Percentiles rank a stretch among this genome's conserved stretches.
Evolutionary conservation across 108 stramenopile genomes (phyloP).

Genomic region (Cylindrotheca fusiformis): DNA sequence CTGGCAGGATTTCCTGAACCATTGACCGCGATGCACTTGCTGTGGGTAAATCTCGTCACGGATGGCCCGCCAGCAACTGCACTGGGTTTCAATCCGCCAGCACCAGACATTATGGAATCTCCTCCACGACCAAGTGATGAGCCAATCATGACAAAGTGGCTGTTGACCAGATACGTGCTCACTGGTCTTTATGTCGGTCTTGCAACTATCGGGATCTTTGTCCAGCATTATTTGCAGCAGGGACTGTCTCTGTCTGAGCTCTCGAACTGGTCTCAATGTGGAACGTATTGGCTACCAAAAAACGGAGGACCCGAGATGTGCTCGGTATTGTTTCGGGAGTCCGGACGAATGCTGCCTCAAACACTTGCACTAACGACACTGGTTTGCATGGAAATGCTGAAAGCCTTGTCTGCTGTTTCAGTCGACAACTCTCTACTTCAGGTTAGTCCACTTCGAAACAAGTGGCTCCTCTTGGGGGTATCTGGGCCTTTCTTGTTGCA

Average conservation of each 20-base stretch:
- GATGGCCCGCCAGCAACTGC: constrained; percentile 98
- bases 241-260: constrained; percentile 42
- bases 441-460: constrained; percentile 89
- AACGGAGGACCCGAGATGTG: constrained; percentile 44
- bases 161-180: constrained; percentile 89
- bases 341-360: constrained; percentile 79
- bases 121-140: constrained; percentile 90
- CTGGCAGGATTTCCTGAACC: constrained; percentile 94
- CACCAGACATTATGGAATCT: constrained; percentile 85
- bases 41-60: constrained; percentile 98
- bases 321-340: constrained; percentile 74
- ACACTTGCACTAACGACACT: constrained; percentile 91
- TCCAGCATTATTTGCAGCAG: constrained; percentile 82
- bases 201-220: constrained; percentile 94
- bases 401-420: constrained; percentile 95
- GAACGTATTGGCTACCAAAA: constrained; percentile 40
- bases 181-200: constrained; percentile 96
- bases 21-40: constrained; percentile 96
- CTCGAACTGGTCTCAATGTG: constrained; percentile 58
- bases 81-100: constrained; percentile 96
- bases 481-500: constrained; percentile 88
- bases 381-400: constrained; percentile 96
- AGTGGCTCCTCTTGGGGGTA: constrained; percentile 89
- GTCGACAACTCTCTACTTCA: constrained; percentile 86
- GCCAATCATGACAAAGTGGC: constrained; percentile 95